Evolutionary conservation across 2,329 filamentous ascomycete species (phyloP).

Genomic region (Lanzia echinophila): DNA sequence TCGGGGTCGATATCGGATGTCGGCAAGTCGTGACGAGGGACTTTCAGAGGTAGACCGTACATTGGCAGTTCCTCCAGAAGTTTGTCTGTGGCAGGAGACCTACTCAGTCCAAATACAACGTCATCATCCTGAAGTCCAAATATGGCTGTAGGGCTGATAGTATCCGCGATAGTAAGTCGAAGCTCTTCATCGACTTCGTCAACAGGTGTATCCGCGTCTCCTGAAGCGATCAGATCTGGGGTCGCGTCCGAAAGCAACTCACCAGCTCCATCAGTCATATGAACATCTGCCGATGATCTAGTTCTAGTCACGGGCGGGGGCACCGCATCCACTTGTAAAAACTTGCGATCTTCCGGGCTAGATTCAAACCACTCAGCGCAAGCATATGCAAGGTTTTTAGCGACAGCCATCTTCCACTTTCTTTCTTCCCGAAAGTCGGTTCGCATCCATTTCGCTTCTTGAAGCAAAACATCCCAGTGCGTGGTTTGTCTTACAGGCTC

Average conservation of each 20-base stretch:
- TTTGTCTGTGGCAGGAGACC: conserved; percentile 67
- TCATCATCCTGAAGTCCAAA: conserved; percentile 79
- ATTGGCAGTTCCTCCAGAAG: conserved; percentile 75
- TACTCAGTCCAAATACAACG: conserved; percentile 70
- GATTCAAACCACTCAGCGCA: conserved; percentile 77
- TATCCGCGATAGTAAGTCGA: conserved; percentile 31
- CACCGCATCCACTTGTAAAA: conserved; percentile 61
- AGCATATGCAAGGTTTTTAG: conserved; percentile 71
- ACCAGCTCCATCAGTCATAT: conserved; percentile 26
- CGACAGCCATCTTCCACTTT: conserved; percentile 84
- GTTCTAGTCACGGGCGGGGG: conserved; percentile 33
- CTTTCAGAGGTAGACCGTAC: conserved; percentile 59
- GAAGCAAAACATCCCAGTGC: conserved; percentile 79
- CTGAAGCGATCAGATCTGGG: conserved; percentile 61
- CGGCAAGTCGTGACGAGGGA: conserved; percentile 51
- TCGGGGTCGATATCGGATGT: conserved; percentile 59
- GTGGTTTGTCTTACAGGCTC: conserved; percentile 72
- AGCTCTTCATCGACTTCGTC: conserved; percentile 36
- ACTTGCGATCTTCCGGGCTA: conserved; percentile 52
- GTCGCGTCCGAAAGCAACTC: conserved; percentile 42
- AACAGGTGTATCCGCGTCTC: conserved; percentile 50
- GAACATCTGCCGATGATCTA: conserved; percentile 28
- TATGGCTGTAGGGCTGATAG: conserved; percentile 65
- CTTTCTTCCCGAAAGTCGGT: conserved; percentile 92
- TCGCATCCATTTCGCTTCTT: conserved; percentile 97